Base-by-base conservation (phyloP, 257 asterid genomes). In the Misopates orontium region DNA sequence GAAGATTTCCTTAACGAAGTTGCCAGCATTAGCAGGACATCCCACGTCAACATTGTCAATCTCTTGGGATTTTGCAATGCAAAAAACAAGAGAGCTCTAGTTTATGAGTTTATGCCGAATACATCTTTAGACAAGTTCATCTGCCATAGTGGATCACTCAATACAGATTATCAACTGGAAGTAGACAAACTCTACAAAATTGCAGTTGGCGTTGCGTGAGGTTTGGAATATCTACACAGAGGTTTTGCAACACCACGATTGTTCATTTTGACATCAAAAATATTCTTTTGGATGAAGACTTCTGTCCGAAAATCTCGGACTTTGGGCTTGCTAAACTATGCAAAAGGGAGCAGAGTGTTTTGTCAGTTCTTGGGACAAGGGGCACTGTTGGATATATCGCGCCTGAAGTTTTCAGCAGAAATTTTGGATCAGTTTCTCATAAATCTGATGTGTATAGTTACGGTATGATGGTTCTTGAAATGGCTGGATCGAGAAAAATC, bases 181-280 rank as follows among this genome's bases (percentile, higher is more conserved):
- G 62, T 56, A 85, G 82, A 64, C 53, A 83, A 21, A 31, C 17
- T 85, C 80, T 78, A 80, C 78, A 71, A 75, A 41, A 85, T 85
- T 4, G 88, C 87, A 73, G 71, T 79, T 41, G 95, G 84, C 39
- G 74, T 85, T 7, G 93, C 91, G 28, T 74, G 71, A 7, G 91
- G 87, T 51, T 63, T 87, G 19, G 83, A 89, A 56, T 87, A 77
- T 75, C 80, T 87, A 10, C 95, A 87, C 63, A 39, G 79, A 36
- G 87, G 81, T 17, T n/a, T n/a, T 81, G 87, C 48, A 84, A 39
- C 65, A 75, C 83, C 13, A 74, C 83, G 53, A 71, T 80, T 62
- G 85, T 88, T 49, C 96, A 85, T 62, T 89, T 89, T 13, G 95
- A 87, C 61, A 89, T 87, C 44, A 87, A 87, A 52, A 87, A 87